These are phyloP conservation scores for Stachybotrys chartarum DNA, from an alignment of 2,329 filamentous ascomycete species.

Conservation along the genomic window DNA sequence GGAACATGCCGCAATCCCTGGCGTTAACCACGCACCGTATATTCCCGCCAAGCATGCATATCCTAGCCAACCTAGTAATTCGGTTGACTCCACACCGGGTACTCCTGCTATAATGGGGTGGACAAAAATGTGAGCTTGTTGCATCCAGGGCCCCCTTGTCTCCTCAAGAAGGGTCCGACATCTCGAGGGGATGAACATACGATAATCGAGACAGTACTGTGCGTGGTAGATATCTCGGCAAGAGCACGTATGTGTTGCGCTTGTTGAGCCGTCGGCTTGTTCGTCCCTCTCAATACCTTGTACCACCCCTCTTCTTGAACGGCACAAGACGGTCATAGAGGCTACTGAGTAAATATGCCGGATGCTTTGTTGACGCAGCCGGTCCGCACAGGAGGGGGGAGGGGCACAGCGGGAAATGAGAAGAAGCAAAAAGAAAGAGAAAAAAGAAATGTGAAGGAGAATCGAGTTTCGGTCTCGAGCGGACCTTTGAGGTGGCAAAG, in stretches of 20 bases:
- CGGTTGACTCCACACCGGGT: not conserved
- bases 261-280: too few species aligned
- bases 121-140: not conserved
- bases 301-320: too few species aligned
- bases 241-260: not conserved
- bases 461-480: not conserved
- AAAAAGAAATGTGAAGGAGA: not conserved
- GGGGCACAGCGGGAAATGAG: not conserved
- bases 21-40: not conserved
- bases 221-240: not conserved
- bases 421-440: not conserved
- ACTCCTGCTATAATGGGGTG: not conserved
- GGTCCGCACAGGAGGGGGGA: not conserved
- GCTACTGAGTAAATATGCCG: not conserved
- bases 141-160: not conserved
- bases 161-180: not conserved
- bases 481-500: not conserved
- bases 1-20: not conserved
- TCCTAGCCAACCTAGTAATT: not conserved
- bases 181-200: not conserved
- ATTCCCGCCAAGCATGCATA: not conserved
- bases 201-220: not conserved
- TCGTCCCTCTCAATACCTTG: too few species aligned
- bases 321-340: too few species aligned
- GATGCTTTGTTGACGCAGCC: not conserved